Evolutionary conservation across 2,329 filamentous ascomycete species (phyloP).

Genomic region (Fusarium nelsonii): DNA sequence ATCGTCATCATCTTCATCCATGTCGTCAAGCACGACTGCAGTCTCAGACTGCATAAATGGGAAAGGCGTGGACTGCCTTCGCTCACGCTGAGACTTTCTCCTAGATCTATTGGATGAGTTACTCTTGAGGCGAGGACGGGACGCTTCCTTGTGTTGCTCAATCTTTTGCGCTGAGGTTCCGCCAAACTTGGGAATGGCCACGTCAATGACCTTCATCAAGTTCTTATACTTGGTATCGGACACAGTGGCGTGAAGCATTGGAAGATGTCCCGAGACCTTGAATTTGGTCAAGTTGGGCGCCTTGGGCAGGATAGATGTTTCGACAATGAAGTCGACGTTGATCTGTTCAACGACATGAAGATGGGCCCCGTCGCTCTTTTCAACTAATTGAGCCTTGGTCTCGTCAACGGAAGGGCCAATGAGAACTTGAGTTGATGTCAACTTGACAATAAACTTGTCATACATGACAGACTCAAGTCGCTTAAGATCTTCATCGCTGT

Average conservation of each 20-base stretch:
- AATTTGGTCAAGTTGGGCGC: conserved; percentile 93
- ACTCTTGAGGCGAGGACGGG: conserved; percentile 61
- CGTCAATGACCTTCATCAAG: conserved; percentile 94
- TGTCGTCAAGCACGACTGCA: conserved; percentile 83
- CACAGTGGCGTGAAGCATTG: conserved; percentile 89
- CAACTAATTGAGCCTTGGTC: conserved; percentile 83
- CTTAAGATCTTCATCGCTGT: conserved; percentile 89
- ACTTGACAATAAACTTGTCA: conserved; percentile 92
- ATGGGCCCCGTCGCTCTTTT: conserved; percentile 74
- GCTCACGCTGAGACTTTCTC: conserved; percentile 60
- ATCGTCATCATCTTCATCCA: conserved; percentile 74
- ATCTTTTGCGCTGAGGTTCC: conserved; percentile 53
- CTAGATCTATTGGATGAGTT: conserved; percentile 60
- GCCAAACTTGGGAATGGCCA: conserved; percentile 87
- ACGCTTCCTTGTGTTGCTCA: conserved; percentile 43
- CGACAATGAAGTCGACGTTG: conserved; percentile 97
- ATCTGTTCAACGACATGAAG: conserved; percentile 96
- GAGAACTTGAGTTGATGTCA: conserved; percentile 94
- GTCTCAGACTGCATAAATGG: conserved; percentile 78
- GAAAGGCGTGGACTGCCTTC: conserved; percentile 77
- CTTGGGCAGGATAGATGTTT: conserved; percentile 96
- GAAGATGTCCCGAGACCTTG: conserved; percentile 89
- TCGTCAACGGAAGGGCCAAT: conserved; percentile 94
- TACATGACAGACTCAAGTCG: conserved; percentile 95
- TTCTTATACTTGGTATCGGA: conserved; percentile 98